phyloP scores from a whole-genome alignment of 306 rosid species.

The Cicer pinnatifidum region DNA sequence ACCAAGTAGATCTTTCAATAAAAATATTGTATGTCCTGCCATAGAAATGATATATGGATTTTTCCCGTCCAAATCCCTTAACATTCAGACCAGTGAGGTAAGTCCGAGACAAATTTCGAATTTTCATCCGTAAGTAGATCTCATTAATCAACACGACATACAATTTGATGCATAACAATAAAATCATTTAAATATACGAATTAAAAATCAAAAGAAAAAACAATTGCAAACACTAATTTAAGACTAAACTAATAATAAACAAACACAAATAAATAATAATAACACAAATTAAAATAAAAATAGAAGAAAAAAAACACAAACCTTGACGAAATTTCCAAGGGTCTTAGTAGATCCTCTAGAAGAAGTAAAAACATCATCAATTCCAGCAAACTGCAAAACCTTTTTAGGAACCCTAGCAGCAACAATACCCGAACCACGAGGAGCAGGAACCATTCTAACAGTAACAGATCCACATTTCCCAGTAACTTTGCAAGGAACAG shows the following conservation, averaged over 20 bases:
- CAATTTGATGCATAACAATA: too few relatives aligned
- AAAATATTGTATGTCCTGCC: too few relatives aligned
- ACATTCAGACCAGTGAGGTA: too few relatives aligned
- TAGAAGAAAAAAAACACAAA: neutral
- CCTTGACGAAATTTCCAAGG: slow-evolving; percentile 85
- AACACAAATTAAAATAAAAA: neutral
- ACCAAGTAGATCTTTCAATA: too few relatives aligned
- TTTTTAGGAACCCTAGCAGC: slow-evolving; percentile 61
- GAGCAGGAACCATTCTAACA: slow-evolving; percentile 57
- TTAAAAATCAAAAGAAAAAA: too few relatives aligned
- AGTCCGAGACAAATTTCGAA: too few relatives aligned
- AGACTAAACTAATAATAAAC: neutral
- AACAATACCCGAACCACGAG: slow-evolving; percentile 54
- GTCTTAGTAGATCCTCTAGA: slow-evolving; percentile 84
- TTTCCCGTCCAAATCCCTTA: too few relatives aligned
- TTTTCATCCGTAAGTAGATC: too few relatives aligned
- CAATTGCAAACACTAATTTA: too few relatives aligned
- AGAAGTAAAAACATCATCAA: slow-evolving; percentile 60
- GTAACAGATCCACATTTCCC: slow-evolving; percentile 60
- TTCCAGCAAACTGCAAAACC: slow-evolving; percentile 53
- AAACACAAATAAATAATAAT: neutral
- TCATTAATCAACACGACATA: too few relatives aligned
- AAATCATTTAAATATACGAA: too few relatives aligned
- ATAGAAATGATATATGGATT: too few relatives aligned
- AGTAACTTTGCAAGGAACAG: slow-evolving; percentile 66